Evolutionary conservation across 306 rosid species (phyloP), one percentile per base, ranked within the genome.

Genomic region (Elaeagnus macrophylla): DNA sequence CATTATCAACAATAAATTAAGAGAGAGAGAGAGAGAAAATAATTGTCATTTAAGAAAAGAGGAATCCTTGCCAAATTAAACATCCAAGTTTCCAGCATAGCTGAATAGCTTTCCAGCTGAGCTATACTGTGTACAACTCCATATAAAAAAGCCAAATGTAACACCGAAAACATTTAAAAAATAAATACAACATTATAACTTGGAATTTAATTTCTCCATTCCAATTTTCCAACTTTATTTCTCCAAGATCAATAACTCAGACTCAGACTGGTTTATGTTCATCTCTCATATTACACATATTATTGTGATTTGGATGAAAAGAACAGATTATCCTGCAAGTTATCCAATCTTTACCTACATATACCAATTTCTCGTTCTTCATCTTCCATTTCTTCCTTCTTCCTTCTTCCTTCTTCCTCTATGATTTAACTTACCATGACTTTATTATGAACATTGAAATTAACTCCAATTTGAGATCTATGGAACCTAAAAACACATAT

Each of bases 361-460:
- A 71, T 66, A 55, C 60, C 48, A 48, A 38, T 52, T 66, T 65
- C 55, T 46, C 12, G 49, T 50, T 50, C 66, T 44, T 40, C 57
- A 42, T 51, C 67, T 62, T 62, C 61, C 56, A 65, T 44, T 66
- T 72, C 65, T 64, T 58, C 66, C 60, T 55, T 66, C 74, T 59
- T 70, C 71, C 47, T 66, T 72, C 65, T 64, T 58, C 66, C 60
- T 55, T 66, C 74, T 59, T 70, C 71, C 59, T 54, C 65, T 54
- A 51, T 7, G 12, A 46, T 13, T 69, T 49, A 64, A 62, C 61
- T 54, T 56, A 46, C 37, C 53, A 53, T 69, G 56, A 54, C 49
- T 39, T 66, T 62, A 59, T 66, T 72, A 65, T 35, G 62, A 54
- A 54, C 54, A 54, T 51, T 39, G 51, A 64, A 66, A 50, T 46